These are phyloP conservation scores for Plasmodium relictum DNA, from an alignment of 169 alveolate species.

Conservation along the genomic window DNA sequence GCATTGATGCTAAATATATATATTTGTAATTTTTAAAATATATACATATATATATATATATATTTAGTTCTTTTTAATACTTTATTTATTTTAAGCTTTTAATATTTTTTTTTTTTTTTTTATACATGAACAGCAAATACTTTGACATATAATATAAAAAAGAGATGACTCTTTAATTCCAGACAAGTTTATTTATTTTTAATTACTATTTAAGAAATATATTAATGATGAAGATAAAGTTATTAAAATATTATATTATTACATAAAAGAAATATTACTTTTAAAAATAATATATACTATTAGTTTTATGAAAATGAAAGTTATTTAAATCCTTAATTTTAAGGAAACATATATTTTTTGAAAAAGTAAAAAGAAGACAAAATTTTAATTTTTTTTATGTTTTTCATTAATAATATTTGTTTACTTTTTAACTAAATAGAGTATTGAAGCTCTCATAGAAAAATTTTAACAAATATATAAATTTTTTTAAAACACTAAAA, in stretches of 20 bases:
- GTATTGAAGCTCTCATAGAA: background rate
- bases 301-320: no score
- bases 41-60: background rate
- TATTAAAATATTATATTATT: no score
- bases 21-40: slow-evolving; percentile 17
- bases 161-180: background rate
- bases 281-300: no score
- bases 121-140: background rate
- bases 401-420: no score
- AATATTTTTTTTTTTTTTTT: slow-evolving; percentile 7
- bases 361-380: no score
- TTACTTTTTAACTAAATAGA: background rate
- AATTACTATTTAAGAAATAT: background rate
- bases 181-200: background rate
- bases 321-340: no score
- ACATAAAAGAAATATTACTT: no score
- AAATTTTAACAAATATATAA: no score
- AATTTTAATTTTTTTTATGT: no score
- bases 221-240: background rate
- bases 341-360: no score
- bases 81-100: slow-evolving; percentile 18
- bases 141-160: slow-evolving; percentile 7
- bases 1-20: background rate
- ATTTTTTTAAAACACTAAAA: no score
- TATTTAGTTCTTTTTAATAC: background rate